Conservation (phyloP, 495 filamentous ascomycete species). For the Aspergillus leporis region DNA sequence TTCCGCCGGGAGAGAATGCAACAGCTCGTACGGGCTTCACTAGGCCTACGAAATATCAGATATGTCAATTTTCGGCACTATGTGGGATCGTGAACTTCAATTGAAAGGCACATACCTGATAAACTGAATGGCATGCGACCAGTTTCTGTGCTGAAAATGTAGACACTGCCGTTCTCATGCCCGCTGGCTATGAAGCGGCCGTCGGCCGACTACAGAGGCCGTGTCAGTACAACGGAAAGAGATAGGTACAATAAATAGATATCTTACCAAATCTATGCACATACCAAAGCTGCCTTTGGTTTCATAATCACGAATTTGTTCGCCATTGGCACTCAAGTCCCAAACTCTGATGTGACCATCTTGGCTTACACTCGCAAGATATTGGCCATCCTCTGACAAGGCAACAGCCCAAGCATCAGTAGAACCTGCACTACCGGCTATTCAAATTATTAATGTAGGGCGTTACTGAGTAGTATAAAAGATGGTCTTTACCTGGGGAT, state of each 20-base stretch:
- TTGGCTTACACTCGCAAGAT: constrained; percentile 77
- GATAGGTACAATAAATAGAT: background rate
- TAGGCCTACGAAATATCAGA: constrained; percentile 56
- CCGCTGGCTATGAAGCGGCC: constrained; percentile 86
- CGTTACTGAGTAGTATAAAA: constrained; percentile 17
- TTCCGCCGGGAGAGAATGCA: constrained; percentile 82
- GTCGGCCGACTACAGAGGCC: constrained; percentile 58
- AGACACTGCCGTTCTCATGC: constrained; percentile 90
- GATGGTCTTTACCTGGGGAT: constrained; percentile 40
- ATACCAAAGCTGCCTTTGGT: constrained; percentile 90
- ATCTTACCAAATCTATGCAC: constrained; percentile 73
- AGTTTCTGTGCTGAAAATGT: constrained; percentile 90
- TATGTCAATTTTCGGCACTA: background rate
- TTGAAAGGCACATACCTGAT: constrained; percentile 62
- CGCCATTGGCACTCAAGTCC: constrained; percentile 58
- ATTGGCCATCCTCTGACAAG: constrained; percentile 77
- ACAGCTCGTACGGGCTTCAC: constrained; percentile 81
- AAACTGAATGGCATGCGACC: constrained; percentile 84
- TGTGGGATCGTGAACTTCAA: background rate
- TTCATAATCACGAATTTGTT: constrained; percentile 76
- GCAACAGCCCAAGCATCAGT: constrained; percentile 82
- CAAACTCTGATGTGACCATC: constrained; percentile 88
- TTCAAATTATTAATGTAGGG: constrained; percentile 14
- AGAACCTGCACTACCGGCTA: constrained; percentile 44
- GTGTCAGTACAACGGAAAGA: constrained; percentile 16